Base-by-base conservation (phyloP, 2,329 filamentous ascomycete species). In the Verticillium dahliae region DNA sequence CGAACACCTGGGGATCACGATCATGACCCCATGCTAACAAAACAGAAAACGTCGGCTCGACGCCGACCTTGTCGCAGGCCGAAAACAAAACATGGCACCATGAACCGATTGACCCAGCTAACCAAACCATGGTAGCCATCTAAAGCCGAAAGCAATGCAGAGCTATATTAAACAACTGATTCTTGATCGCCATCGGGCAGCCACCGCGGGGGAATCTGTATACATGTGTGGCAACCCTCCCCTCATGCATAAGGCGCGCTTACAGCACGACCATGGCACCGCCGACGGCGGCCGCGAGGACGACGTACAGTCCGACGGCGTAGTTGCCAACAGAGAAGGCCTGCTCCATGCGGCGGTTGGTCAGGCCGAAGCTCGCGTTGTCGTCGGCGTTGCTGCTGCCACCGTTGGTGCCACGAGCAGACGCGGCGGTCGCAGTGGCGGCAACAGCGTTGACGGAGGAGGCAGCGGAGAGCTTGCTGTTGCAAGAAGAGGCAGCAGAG, bases 401-500 rank as follows among this genome's bases (percentile, higher is more conserved):
- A 61, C 54, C 58, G 55, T 59, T 37, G 60, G 72, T 68, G 54
- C 71, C 67, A 31, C 73, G 68, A 15, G 70, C 68, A 31, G 72
- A 67, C 34, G 73, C 75, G 14, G 69, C 66, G 60, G 80, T 81
- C 52, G 81, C 81, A 11, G 79, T 81, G 50, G 78, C 75, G 62
- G 78, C 78, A 55, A 75, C 67, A 62, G 72, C 72, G 73, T 81
- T 82, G 63, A 80, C 80, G 37, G 84, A 77, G 68, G 87, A 89
- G 62, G 89, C 90, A 65, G 85, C 81, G 38, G 78, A 75, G 62
- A 95, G 77, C 61, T 88, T 79, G 57, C 75, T 69, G 59, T 76
- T 72, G 82, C 91, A 94, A 61, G 73, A 74, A 34, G 77, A 76
- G 14, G 81, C 75, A 38, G 78, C 77, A 56, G 76, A 69, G 57